Evolutionary conservation across 371 early-diverging fungal genomes (phyloP), one percentile per base, ranked within the genome.

Genomic region (Syncephalastrum sp.): DNA sequence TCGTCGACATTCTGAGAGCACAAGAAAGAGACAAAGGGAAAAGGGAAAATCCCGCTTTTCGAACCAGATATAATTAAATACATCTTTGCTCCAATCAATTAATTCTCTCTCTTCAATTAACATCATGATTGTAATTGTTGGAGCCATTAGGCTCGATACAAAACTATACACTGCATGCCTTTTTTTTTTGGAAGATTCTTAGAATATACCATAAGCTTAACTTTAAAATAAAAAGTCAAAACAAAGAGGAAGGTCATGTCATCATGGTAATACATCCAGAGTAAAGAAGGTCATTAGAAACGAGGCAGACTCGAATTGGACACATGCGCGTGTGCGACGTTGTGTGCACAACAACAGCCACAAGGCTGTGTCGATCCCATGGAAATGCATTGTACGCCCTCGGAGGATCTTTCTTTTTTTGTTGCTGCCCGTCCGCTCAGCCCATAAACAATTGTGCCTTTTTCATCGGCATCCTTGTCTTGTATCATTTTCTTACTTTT

Each of bases 1-100:
- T 75, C 23, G 93, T 92, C 21, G 87, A 72, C 92, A 92, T 92
- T 16, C 25, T 56, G 5, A 53, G 42, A 15, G n/a, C 5, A n/a
- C 16, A 14, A 16, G 47, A 46, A 46, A 46, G 47, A 23, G 23
- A 46, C 47, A 16, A 19, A 23, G n/a, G 10, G 47, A 46, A 45
- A 45, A 33, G 38, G 10, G 12, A 33, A 33, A 33, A 33, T 33
- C 38, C 38, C 38, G 38, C 38, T 33, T 33, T 33, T 33, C 38
- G 6, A 33, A 10, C 12, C 7, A 6, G 29, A 29, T 33, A 33
- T 33, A 10, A 10, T 33, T 33, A 33, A 33, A 33, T 33, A 8
- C 21, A 21, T 21, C 21, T 21, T 21, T 21, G 21, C 21, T 21
- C 21, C 21, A 21, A 21, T 21, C 21, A 21, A 21, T 21, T 21